Base-by-base conservation (phyloP, 768 basidiomycete species). In the Lepiota brunneoincarnata region DNA sequence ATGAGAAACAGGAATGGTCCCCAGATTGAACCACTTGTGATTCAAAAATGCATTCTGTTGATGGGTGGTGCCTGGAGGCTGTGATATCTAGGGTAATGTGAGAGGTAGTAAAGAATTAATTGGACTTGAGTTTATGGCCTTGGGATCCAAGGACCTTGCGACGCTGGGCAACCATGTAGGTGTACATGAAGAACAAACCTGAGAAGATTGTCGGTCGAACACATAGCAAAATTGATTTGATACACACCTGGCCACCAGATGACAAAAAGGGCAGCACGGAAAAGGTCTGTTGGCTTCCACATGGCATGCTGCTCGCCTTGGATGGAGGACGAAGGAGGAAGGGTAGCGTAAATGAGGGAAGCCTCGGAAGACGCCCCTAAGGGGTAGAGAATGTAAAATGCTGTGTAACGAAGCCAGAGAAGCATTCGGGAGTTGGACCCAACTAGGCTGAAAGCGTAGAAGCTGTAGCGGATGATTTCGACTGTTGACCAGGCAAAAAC, bases 331-430 rank as follows among this genome's bases (percentile, higher is more conserved):
- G 74, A 72, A 24, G 58, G 58, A 6, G 90, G 89, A 28, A 97
- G 79, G 4, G 91, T 89, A 1, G 86, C 78, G 63, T 84, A 86
- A 64, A 86, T 87, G 53, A 96, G 77, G 66, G 87, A 82, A 0
- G 93, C 94, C 70, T 99, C 97, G 20, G 91, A 93, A 5, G 82
- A 80, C 1, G 97, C 96, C 41, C 97, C 97, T 20, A 93, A 67
- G 4, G 92, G 94, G 72, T 99, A 98, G n/a, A 98, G 80, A 43
- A 93, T 57, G 69, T 89, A 96, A 71, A 98, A 99, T 6, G 92
- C 82, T 17, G 93, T 90, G 78, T 98, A 99, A 51, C 96, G 92
- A 39, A 88, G 67, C 74, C 79, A 89, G 21, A 84, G 72, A 39
- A 91, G 79, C 14, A 68, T 28, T 18, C 77, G 68, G 9, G 75